Base-by-base conservation (phyloP, 2,329 filamentous ascomycete species). In the Epichloe hybrida region DNA sequence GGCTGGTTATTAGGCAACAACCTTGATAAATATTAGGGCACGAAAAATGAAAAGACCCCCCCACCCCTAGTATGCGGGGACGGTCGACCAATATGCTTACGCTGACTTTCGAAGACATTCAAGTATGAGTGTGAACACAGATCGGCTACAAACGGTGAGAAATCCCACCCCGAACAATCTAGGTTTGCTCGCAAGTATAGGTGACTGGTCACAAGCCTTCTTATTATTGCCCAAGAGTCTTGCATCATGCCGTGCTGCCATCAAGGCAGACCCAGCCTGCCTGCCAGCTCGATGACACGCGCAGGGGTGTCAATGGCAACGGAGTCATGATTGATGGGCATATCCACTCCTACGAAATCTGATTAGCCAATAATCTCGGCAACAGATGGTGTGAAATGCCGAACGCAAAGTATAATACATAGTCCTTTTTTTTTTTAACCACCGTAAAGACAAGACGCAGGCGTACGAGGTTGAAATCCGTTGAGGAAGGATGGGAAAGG, bases 281-380 rank as follows among this genome's bases (percentile, higher is more conserved):
- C 11, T 17, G 46, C 15, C 46, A 34, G 23, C 17, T 46, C 35
- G 45, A 38, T 40, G 37, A 39, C 13, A 35, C 5, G 46, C 13
- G n/a, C 37, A 41, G 23, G 46, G 38, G 38, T 46, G 27, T 13
- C 31, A 23, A 35, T 9, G 37, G 46, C 23, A 41, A 35, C 17
- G 46, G 23, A 42, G 20, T 38, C 20, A 44, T 44, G 35, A 37
- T 36, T 20, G n/a, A 36, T 37, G 35, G 20, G 9, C 7, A 50
- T 45, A 39, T 21, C 48, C 35, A 45, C 41, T 34, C 35, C 17
- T 34, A 20, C 48, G 23, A 38, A 36, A 35, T 37, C 6, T 20
- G 23, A 48, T n/a, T 17, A 44, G 46, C 40, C 35, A 40, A 40
- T 21, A 44, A 44, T 50, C 37, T 48, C 51, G 43, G 48, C 23